phyloP scores from a whole-genome alignment of 192 early-diverging fungal species.

The Spizellomyces sp. region DNA sequence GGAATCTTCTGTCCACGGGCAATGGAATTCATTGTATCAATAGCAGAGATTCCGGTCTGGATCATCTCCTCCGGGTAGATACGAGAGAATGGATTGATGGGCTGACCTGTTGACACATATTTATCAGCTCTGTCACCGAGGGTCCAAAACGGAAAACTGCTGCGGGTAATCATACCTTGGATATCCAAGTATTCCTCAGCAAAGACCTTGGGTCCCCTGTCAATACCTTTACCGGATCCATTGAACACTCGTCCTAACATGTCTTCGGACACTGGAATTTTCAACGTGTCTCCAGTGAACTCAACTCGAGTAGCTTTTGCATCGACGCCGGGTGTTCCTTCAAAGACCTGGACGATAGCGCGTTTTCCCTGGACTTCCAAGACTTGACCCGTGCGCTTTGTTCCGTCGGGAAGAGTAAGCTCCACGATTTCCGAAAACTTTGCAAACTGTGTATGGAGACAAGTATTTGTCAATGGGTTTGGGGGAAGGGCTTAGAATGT shows the following conservation, averaged over 20 bases:
- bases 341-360: conserved; percentile 97
- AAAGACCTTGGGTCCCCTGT: conserved; percentile 99
- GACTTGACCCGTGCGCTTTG: conserved; percentile 93
- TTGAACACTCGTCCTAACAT: conserved; percentile 99
- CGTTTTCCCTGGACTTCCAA: conserved; percentile 95
- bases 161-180: conserved; percentile 54
- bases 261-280: conserved; percentile 98
- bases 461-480: not conserved
- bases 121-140: not conserved
- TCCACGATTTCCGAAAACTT: conserved; percentile 98
- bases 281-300: conserved; percentile 93
- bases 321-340: conserved; percentile 96
- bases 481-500: not conserved
- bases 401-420: conserved; percentile 95
- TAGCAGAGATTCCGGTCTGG: conserved; percentile 98
- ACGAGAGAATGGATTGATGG: conserved; percentile 99
- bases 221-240: conserved; percentile 98
- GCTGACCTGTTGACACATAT: conserved; percentile 63
- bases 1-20: conserved; percentile 99
- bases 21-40: conserved; percentile 99
- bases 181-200: conserved; percentile 99
- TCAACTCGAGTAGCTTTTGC: conserved; percentile 93
- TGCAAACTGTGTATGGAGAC: conserved; percentile 67
- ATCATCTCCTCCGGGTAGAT: conserved; percentile 99
- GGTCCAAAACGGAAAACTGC: not conserved